These are phyloP conservation scores for Leccinellum albellum DNA, from an alignment of 768 basidiomycete species.

Conservation along the genomic window DNA sequence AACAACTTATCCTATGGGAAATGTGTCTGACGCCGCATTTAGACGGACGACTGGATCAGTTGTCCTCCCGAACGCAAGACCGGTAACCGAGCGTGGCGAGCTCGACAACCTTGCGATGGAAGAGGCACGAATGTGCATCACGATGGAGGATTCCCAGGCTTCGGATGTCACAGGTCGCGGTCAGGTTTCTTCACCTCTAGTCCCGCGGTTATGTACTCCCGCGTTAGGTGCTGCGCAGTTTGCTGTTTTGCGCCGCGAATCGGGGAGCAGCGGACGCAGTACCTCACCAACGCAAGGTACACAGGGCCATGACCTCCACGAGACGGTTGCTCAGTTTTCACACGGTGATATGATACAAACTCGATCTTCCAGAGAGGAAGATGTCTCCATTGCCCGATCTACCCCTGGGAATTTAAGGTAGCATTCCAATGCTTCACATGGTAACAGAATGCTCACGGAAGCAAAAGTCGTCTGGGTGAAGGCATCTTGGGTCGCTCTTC, in stretches of 20 bases:
- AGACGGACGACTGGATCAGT: constrained; percentile 1
- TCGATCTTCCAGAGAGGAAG: background rate
- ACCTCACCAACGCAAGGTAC: background rate
- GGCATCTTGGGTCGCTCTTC: background rate
- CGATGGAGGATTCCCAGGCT: background rate
- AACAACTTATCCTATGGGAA: background rate
- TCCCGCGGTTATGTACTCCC: background rate
- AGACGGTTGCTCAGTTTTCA: background rate
- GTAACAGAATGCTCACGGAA: background rate
- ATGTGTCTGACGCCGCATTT: background rate
- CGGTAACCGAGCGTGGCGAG: background rate
- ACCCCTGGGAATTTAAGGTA: constrained; percentile 1
- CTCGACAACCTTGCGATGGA: background rate
- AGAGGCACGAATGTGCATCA: background rate
- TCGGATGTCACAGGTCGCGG: background rate
- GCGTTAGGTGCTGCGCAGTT: background rate
- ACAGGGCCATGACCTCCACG: background rate
- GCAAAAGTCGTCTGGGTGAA: background rate
- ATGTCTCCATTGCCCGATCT: background rate
- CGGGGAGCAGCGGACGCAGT: too few relatives aligned
- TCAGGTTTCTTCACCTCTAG: background rate
- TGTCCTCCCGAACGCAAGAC: background rate
- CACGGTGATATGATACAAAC: background rate
- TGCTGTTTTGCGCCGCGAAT: background rate
- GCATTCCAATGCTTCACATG: background rate